phyloP scores from a whole-genome alignment of 352 stramenopile genomes.

The Phytophthora chlamydospora region DNA sequence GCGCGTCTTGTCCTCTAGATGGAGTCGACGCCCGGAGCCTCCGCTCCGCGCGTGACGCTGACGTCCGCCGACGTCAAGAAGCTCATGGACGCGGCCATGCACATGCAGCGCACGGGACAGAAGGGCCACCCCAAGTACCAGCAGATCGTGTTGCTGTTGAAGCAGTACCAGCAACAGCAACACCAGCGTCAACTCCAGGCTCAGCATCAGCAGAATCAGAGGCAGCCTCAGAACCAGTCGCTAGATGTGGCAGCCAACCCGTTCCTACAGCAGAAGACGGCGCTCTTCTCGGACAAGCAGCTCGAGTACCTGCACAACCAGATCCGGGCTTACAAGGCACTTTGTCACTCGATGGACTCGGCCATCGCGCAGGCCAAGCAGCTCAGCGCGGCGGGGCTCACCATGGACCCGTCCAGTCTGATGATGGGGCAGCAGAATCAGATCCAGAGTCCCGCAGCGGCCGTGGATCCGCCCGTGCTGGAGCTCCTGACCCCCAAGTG shows the following conservation, averaged over 20 bases:
- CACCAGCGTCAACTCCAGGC: constrained; percentile 32
- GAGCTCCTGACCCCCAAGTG: constrained; percentile 64
- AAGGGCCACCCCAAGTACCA: constrained; percentile 86
- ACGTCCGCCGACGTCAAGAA: constrained; percentile 77
- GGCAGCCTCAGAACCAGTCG: constrained; percentile 12
- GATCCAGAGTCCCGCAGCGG: neutral
- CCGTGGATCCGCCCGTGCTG: constrained; percentile 19
- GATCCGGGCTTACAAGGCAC: constrained; percentile 83
- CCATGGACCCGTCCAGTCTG: constrained; percentile 5
- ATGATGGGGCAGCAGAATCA: constrained; percentile 6
- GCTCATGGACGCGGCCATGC: constrained; percentile 84
- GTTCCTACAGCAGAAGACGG: constrained; percentile 68
- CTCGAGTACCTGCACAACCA: constrained; percentile 87
- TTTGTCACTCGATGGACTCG: constrained; percentile 87
- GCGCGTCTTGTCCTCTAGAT: constrained; percentile 10
- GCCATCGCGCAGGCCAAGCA: constrained; percentile 44
- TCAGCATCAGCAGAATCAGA: constrained; percentile 35
- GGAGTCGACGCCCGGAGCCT: constrained; percentile 15
- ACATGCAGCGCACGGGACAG: constrained; percentile 79
- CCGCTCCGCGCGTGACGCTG: constrained; percentile 38
- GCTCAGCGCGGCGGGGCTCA: constrained; percentile 5
- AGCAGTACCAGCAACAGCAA: constrained; percentile 73
- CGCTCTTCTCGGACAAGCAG: constrained; percentile 87
- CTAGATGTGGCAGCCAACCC: constrained; percentile 62
- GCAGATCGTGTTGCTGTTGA: constrained; percentile 81